These are phyloP conservation scores for Neopestalotiopsis clavispora DNA, from an alignment of 2,329 filamentous ascomycete genomes.

Conservation along the genomic window DNA sequence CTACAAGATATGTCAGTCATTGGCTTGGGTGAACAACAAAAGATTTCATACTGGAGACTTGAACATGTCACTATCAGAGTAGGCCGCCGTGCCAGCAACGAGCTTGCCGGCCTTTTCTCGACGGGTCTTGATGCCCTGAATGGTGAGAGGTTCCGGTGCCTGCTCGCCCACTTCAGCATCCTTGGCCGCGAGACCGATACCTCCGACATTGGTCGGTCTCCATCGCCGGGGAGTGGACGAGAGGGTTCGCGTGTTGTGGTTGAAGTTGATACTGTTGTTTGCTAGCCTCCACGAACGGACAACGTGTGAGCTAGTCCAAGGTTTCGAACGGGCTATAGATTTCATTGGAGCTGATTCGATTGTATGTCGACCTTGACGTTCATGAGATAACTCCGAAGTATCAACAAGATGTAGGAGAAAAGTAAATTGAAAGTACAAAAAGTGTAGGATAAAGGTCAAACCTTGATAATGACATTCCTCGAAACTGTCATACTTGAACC, in stretches of 20 bases:
- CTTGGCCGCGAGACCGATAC: slow-evolving; percentile 26
- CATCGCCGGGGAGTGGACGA: background rate
- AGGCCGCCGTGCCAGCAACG: slow-evolving; percentile 76
- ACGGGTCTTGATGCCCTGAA: slow-evolving; percentile 70
- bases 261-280: background rate
- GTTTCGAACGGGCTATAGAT: background rate
- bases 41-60: slow-evolving; percentile 67
- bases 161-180: slow-evolving; percentile 26
- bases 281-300: background rate
- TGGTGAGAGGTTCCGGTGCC: slow-evolving; percentile 49
- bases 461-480: background rate
- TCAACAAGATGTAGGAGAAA: background rate
- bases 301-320: background rate
- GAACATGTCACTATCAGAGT: slow-evolving; percentile 81
- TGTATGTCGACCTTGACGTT: no score
- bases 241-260: background rate
- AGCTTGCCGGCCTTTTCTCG: slow-evolving; percentile 75
- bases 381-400: background rate
- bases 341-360: background rate
- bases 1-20: slow-evolving; percentile 22
- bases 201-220: slow-evolving; percentile 26
- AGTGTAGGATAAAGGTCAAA: background rate
- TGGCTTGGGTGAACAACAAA: slow-evolving; percentile 27
- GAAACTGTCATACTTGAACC: background rate
- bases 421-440: background rate